Percentiles rank a stretch among this genome's conserved stretches.
Evolutionary conservation across 2,329 filamentous ascomycete genomes (phyloP).

Genomic region (Pseudogymnoascus sp.): DNA sequence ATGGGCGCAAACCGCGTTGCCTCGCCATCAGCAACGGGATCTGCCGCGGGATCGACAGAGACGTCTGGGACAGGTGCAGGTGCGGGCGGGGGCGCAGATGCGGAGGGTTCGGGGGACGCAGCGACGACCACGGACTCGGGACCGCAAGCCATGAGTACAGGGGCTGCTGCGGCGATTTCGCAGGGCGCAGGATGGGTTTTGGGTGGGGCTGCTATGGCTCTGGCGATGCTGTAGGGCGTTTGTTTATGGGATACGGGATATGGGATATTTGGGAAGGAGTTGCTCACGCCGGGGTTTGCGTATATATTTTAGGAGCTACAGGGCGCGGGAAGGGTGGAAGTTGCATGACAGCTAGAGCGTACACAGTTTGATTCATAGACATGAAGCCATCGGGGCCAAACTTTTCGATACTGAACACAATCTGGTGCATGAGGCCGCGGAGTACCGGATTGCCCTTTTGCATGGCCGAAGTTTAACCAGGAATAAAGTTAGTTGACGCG

Average conservation of each 20-base stretch:
- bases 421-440: not conserved
- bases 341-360: not conserved
- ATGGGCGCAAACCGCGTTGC: not conserved
- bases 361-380: not conserved
- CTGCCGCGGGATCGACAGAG: not conserved
- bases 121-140: conserved; percentile 2
- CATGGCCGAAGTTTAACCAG: not conserved
- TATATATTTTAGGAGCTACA: not conserved
- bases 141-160: conserved; percentile 7
- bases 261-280: not conserved
- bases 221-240: conserved; percentile 12
- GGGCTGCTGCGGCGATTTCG: conserved; percentile 13
- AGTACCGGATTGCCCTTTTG: not conserved
- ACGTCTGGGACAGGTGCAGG: conserved; percentile 6
- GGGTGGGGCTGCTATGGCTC: conserved; percentile 16
- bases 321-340: not conserved
- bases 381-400: not conserved
- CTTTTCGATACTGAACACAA: not conserved
- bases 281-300: not conserved
- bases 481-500: not conserved
- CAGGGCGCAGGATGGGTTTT: conserved; percentile 14
- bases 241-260: not conserved
- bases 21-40: not conserved
- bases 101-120: not conserved
- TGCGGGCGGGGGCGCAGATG: conserved; percentile 4